Percentiles rank a stretch among this genome's conserved stretches.
Evolutionary conservation across 768 basidiomycete genomes (phyloP).

Genomic region (Leccinum ochraceum): DNA sequence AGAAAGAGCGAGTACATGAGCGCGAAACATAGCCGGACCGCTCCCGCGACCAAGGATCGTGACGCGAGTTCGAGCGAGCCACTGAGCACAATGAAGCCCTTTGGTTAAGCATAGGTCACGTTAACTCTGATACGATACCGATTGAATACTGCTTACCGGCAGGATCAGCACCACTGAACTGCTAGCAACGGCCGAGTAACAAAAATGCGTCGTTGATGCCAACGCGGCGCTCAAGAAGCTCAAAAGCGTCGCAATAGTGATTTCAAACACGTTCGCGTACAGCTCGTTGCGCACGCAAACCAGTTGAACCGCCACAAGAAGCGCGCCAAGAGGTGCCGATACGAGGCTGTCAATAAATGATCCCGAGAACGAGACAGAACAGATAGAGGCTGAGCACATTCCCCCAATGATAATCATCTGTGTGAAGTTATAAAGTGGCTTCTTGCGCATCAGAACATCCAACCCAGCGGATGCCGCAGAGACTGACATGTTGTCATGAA

Average conservation of each 20-base stretch:
- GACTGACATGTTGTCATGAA: conserved; percentile 79
- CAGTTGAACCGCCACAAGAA: conserved; percentile 73
- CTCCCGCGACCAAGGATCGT: conserved; percentile 81
- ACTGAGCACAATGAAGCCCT: conserved; percentile 68
- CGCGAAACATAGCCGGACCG: conserved; percentile 79
- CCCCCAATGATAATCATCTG: conserved; percentile 72
- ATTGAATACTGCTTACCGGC: conserved; percentile 47
- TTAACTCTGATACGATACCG: neutral
- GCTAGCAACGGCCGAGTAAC: conserved; percentile 80
- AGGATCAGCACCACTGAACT: conserved; percentile 79
- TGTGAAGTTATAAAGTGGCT: conserved; percentile 60
- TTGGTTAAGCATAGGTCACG: neutral
- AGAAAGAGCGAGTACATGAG: conserved; percentile 77
- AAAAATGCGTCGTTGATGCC: conserved; percentile 66
- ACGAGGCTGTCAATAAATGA: conserved; percentile 76
- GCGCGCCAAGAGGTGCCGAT: conserved; percentile 70
- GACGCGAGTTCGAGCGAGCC: conserved; percentile 80
- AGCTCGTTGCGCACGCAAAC: conserved; percentile 74
- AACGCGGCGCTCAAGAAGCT: conserved; percentile 80
- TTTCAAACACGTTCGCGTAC: conserved; percentile 81
- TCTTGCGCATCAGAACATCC: conserved; percentile 65
- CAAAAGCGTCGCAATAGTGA: conserved; percentile 76
- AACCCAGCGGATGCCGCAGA: conserved; percentile 69
- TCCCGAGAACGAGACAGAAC: conserved; percentile 69
- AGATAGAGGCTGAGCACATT: conserved; percentile 74